Evolutionary conservation across 164 flowering plant genomes (phyloP), one percentile per base, ranked within the genome.

Genomic region (Taxillus chinensis): DNA sequence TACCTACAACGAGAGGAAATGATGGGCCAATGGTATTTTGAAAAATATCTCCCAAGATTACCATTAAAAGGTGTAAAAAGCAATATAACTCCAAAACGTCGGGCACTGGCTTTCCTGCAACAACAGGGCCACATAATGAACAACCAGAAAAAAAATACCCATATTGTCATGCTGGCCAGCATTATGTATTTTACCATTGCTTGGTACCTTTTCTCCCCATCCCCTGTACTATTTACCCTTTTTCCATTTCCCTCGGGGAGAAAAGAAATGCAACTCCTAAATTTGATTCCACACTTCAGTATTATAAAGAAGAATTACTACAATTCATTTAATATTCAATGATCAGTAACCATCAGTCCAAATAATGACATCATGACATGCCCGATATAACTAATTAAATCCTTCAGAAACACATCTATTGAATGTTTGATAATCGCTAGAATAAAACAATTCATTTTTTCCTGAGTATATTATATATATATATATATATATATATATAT

Each of bases 31-130:
- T 1, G 45, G 43, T 59, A 51, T 68, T 15, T 52, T 16, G 5
- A 12, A 42, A 59, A 42, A 59, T 14, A 48, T 43, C 38, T 52
- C 38, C 13, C 15, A 37, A 60, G 17, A 27, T 49, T 64, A 40
- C 57, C 50, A 59, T 45, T 40, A 37, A 51, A 63, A 68, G 54
- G 67, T 45, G 63, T 48, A 41, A 59, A 41, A 45, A 42, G 41
- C 41, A 49, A 68, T 15, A 41, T 57, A n/a, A 59, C 40, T 17
- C 13, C 60, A 55, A 57, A 57, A 62, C 62, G 8, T 45, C 42
- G 41, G 8, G 15, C 49, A 68, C 43, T 16, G 43, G 8, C 27
- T 50, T 43, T 59, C 37, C 71, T 45, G 46, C 54, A 52, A 68
- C 41, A 41, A 5, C 37, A 15, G 45, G 40, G 40, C 17, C 6